Evolutionary conservation across 2,329 filamentous ascomycete species (phyloP).

Genomic region (Magnaporthiopsis rhizophila): DNA sequence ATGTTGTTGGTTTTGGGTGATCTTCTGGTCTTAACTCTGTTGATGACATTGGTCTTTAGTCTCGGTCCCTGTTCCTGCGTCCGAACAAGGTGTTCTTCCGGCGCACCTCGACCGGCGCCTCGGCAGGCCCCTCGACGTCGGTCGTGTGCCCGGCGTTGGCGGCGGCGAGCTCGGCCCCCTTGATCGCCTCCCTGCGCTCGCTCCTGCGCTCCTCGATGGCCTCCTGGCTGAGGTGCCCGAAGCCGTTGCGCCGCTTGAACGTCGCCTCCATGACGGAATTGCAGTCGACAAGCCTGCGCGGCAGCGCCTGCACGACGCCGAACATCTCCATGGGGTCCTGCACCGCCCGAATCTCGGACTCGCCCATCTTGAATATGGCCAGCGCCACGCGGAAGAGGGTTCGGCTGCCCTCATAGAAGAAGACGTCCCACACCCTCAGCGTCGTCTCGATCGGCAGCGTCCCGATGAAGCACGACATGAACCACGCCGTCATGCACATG

Average conservation of each 20-base stretch:
- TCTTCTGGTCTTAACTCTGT: background rate
- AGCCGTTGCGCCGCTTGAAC: conserved; percentile 71
- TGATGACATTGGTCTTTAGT: conserved; percentile 11
- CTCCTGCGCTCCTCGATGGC: conserved; percentile 69
- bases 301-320: conserved; percentile 83
- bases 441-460: conserved; percentile 88
- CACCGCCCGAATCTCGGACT: conserved; percentile 70
- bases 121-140: conserved; percentile 19
- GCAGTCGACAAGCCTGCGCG: conserved; percentile 71
- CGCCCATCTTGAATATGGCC: conserved; percentile 83
- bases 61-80: conserved; percentile 23
- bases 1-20: background rate
- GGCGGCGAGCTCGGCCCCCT: conserved; percentile 29
- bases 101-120: conserved; percentile 17
- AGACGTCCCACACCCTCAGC: conserved; percentile 87
- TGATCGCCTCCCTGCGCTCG: conserved; percentile 51
- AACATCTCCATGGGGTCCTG: conserved; percentile 92
- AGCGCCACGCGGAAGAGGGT: conserved; percentile 88
- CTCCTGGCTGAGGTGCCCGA: conserved; percentile 73
- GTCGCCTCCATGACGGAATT: conserved; percentile 77
- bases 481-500: conserved; percentile 90
- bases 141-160: conserved; percentile 20
- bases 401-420: conserved; percentile 92
- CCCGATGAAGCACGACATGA: conserved; percentile 95
- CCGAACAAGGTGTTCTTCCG: conserved; percentile 40